A percentile compares a stretch with the other conserved stretches of the same genome.
phyloP scores from a whole-genome alignment of 2,329 filamentous ascomycete species.

The Penicillium sp. region DNA sequence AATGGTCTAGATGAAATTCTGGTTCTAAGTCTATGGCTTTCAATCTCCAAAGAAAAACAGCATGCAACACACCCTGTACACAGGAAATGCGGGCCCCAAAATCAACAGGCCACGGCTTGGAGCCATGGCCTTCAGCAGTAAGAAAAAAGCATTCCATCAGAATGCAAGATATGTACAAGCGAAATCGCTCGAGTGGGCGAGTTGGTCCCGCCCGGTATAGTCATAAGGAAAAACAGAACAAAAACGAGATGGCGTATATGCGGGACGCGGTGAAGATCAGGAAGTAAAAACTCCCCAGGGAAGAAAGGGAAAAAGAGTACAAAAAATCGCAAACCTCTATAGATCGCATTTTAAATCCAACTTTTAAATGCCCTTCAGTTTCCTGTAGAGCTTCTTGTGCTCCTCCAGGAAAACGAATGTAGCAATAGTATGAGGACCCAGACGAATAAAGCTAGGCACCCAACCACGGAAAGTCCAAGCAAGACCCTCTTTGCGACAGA shows the following conservation, averaged over 20 bases:
- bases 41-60: slow-evolving; percentile 7
- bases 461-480: slow-evolving; percentile 67
- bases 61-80: slow-evolving; percentile 13
- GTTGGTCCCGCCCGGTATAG: slow-evolving; percentile 8
- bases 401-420: slow-evolving; percentile 68
- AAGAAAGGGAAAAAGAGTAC: background rate
- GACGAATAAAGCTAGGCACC: slow-evolving; percentile 66
- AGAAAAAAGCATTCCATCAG: slow-evolving; percentile 5
- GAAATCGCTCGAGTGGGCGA: slow-evolving; percentile 8
- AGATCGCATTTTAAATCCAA: background rate
- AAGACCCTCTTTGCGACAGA: slow-evolving; percentile 58
- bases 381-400: slow-evolving; percentile 64
- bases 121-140: background rate
- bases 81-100: background rate
- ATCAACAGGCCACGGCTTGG: background rate
- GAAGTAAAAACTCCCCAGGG: background rate
- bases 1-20: slow-evolving; percentile 16
- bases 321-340: slow-evolving; percentile 15
- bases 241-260: slow-evolving; percentile 8
- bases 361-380: slow-evolving; percentile 45
- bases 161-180: slow-evolving; percentile 28
- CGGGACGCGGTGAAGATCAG: slow-evolving; percentile 5
- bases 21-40: slow-evolving; percentile 26
- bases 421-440: slow-evolving; percentile 66
- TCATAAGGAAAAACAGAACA: slow-evolving; percentile 11